Percentiles rank a stretch among this genome's conserved stretches.
phyloP scores from a whole-genome alignment of 139 green algal species.

The Trebouxia sp. region DNA sequence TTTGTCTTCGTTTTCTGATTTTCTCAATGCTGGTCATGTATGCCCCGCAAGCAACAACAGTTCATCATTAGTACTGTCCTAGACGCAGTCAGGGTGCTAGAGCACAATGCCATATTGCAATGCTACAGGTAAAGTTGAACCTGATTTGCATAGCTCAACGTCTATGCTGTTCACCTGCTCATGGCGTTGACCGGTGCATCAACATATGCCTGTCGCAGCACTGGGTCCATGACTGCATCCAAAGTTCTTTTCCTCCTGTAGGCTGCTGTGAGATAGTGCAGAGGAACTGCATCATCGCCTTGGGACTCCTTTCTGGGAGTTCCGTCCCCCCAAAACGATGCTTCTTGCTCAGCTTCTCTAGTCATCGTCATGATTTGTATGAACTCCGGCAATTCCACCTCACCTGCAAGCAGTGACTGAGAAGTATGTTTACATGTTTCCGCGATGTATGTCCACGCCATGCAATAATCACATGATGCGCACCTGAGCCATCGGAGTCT shows the following conservation, averaged over 20 bases:
- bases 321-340: constrained; percentile 9
- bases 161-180: neutral
- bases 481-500: constrained; percentile 26
- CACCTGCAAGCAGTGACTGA: constrained; percentile 5
- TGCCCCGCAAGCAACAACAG: no score
- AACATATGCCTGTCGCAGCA: neutral
- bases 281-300: constrained; percentile 21
- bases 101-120: no score
- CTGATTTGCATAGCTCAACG: neutral
- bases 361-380: constrained; percentile 38
- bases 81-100: no score
- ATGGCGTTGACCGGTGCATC: neutral
- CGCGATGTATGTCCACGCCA: no score
- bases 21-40: no score
- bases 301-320: neutral
- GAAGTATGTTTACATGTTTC: no score
- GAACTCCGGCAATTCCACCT: constrained; percentile 42
- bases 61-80: no score
- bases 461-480: no score
- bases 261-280: constrained; percentile 49
- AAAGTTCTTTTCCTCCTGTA: constrained; percentile 70
- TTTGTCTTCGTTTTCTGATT: no score
- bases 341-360: constrained; percentile 19
- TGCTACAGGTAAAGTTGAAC: no score
- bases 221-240: constrained; percentile 61